Percentiles rank a stretch among this genome's conserved stretches.
Conservation (phyloP, 306 rosid genomes). For the Albizia julibrissin region DNA sequence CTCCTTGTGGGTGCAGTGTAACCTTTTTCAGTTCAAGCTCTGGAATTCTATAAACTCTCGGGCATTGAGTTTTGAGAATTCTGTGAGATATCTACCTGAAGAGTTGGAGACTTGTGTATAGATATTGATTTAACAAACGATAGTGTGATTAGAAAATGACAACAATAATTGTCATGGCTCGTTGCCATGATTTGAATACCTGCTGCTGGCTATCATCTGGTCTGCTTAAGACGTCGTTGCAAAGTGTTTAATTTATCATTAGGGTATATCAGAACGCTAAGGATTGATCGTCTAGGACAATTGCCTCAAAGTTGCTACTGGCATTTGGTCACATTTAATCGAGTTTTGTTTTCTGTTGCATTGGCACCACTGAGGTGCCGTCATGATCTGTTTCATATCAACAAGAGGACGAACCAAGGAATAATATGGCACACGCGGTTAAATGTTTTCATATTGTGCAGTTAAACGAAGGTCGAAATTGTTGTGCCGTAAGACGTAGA, state of each 20-base stretch:
- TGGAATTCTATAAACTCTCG: not conserved
- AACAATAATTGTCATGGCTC: not conserved
- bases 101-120: not conserved
- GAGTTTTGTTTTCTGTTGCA: not conserved
- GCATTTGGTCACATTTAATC: not conserved
- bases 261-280: not conserved
- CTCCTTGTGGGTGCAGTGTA: not conserved
- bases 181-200: not conserved
- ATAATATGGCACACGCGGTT: not conserved
- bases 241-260: not conserved
- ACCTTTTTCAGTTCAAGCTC: not conserved
- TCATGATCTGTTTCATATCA: not conserved
- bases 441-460: not conserved
- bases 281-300: not conserved
- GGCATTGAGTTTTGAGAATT: not conserved
- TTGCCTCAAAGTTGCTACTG: not conserved
- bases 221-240: not conserved
- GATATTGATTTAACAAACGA: not conserved
- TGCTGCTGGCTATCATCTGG: not conserved
- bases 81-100: not conserved
- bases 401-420: not conserved
- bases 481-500: not conserved
- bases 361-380: not conserved
- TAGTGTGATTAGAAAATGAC: not conserved
- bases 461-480: not conserved